These are phyloP conservation scores for Boletus vermiculosoides DNA, from an alignment of 768 basidiomycete genomes.

Conservation along the genomic window DNA sequence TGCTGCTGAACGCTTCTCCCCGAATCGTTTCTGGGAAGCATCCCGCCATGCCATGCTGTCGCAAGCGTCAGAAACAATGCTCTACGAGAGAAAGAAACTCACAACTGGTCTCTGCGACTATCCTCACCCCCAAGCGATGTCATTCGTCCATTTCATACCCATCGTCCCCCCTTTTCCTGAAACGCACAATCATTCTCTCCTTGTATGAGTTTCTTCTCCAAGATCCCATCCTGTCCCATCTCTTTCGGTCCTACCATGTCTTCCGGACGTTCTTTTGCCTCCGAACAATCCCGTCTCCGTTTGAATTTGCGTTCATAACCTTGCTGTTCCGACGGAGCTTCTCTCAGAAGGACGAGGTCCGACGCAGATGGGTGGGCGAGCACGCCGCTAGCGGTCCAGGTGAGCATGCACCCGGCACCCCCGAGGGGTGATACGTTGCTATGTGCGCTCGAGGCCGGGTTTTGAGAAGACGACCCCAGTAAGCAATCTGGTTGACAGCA, in stretches of 20 bases:
- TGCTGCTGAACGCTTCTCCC: conserved; percentile 43
- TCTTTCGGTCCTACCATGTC: conserved; percentile 76
- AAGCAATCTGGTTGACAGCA: too few relatives aligned
- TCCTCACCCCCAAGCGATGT: conserved; percentile 81
- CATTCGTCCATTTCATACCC: conserved; percentile 75
- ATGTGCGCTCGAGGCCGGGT: too few relatives aligned
- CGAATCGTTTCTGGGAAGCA: conserved; percentile 40
- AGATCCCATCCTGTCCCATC: conserved; percentile 74
- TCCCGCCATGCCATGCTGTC: too few relatives aligned
- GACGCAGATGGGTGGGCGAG: conserved; percentile 49
- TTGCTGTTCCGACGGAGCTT: neutral
- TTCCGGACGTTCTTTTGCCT: conserved; percentile 70
- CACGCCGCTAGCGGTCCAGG: too few relatives aligned
- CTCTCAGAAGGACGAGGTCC: neutral
- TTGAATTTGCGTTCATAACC: conserved; percentile 47
- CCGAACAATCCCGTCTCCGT: conserved; percentile 65
- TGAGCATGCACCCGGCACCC: conserved; percentile 26
- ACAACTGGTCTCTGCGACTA: conserved; percentile 55
- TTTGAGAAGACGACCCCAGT: too few relatives aligned
- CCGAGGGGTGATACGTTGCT: too few relatives aligned
- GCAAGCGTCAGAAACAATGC: too few relatives aligned
- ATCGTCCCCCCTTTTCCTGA: conserved; percentile 71
- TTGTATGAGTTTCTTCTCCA: conserved; percentile 74
- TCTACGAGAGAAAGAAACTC: too few relatives aligned
- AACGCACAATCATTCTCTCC: conserved; percentile 66